These are phyloP conservation scores for Pseudoneurospora amorphoporcata DNA, from an alignment of 495 filamentous ascomycete species.

Conservation along the genomic window DNA sequence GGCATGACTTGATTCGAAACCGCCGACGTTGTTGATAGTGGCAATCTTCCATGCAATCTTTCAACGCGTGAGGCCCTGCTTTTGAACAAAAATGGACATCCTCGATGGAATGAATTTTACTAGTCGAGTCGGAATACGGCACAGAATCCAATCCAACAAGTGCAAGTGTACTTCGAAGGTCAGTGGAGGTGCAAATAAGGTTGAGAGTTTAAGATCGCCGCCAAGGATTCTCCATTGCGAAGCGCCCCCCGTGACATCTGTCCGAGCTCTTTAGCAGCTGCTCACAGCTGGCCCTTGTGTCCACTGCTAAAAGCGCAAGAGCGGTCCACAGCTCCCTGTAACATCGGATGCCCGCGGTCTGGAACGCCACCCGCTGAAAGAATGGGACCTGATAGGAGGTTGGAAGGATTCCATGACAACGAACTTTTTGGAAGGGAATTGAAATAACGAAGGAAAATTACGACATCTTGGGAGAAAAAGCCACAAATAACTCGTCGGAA, in stretches of 20 bases:
- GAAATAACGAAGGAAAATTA: not conserved
- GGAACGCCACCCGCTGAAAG: not conserved
- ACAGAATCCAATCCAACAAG: not conserved
- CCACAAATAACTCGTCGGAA: not conserved
- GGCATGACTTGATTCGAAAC: conserved; percentile 1
- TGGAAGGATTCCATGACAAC: no score
- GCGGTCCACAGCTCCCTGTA: not conserved
- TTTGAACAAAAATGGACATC: not conserved
- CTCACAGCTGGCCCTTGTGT: not conserved
- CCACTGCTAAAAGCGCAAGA: not conserved
- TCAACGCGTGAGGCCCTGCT: not conserved
- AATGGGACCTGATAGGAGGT: not conserved
- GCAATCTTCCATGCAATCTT: not conserved
- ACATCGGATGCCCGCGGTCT: not conserved
- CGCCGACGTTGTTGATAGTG: not conserved
- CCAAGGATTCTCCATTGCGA: not conserved
- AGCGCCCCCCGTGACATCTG: not conserved
- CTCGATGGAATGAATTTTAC: not conserved
- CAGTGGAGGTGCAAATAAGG: not conserved
- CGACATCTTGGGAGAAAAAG: not conserved
- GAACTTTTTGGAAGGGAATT: not conserved
- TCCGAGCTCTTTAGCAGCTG: not conserved
- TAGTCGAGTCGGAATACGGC: not conserved
- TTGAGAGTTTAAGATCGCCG: not conserved
- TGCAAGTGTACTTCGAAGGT: not conserved